Evolutionary conservation across 2,329 filamentous ascomycete genomes (phyloP).

Genomic region (Fusarium sambucinum): DNA sequence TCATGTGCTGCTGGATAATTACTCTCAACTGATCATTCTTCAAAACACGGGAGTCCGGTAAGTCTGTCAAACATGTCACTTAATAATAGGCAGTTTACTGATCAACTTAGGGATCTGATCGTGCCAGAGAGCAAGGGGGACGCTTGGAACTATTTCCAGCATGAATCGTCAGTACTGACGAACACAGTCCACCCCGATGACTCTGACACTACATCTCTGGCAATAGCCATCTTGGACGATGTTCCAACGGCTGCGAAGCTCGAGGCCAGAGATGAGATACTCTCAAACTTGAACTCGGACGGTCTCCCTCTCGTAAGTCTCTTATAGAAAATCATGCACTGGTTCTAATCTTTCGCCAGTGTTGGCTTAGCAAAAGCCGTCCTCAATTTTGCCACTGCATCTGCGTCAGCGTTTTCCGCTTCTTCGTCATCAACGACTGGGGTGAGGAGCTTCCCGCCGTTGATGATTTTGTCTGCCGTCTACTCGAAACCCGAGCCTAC

Average conservation of each 20-base stretch:
- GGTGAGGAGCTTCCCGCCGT: not conserved
- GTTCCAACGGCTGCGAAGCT: not conserved
- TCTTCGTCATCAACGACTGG: conserved; percentile 12
- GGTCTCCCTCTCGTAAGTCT: conserved; percentile 12
- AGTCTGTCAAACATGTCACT: accelerated
- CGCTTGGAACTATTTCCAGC: conserved; percentile 14
- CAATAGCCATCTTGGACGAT: not conserved
- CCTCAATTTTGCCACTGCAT: conserved; percentile 13
- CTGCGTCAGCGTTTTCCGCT: conserved; percentile 20
- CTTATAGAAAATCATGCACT: accelerated
- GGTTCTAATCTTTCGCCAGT: not conserved
- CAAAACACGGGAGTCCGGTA: conserved; percentile 5
- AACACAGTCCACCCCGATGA: conserved; percentile 1
- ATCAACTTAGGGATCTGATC: not conserved
- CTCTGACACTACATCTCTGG: conserved; percentile 6
- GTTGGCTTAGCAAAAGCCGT: not conserved
- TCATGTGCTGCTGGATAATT: conserved; percentile 4
- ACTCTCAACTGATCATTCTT: conserved; percentile 3
- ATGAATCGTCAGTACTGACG: not conserved
- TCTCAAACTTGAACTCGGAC: not conserved
- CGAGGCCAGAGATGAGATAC: not conserved
- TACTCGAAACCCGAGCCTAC: conserved; percentile 14
- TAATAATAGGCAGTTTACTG: accelerated
- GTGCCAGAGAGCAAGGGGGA: not conserved
- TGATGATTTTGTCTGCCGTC: not conserved